Conservation (phyloP, 495 filamentous ascomycete genomes). For the Sporormia fimetaria region DNA sequence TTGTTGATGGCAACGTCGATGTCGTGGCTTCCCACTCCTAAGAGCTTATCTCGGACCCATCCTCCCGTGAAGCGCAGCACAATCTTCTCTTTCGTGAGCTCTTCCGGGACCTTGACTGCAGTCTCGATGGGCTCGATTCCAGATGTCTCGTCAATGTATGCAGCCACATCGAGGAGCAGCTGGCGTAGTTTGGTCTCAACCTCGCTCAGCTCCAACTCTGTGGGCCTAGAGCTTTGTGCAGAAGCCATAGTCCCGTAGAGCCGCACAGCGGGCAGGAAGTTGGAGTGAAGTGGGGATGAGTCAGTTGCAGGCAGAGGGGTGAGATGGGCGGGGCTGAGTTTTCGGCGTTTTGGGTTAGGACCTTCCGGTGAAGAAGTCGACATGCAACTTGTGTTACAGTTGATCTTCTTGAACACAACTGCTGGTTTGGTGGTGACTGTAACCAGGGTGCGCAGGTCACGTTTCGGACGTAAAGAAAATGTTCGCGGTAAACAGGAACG, state of each 20-base stretch:
- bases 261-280: slow-evolving; percentile 1
- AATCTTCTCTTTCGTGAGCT: slow-evolving; percentile 29
- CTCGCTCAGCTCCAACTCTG: slow-evolving; percentile 45
- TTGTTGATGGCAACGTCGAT: slow-evolving; percentile 92
- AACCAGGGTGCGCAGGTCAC: slow-evolving; percentile 1
- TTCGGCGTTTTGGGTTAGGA: slow-evolving; percentile 16
- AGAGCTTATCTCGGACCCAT: slow-evolving; percentile 97
- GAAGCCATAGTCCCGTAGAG: slow-evolving; percentile 17
- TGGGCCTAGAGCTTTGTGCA: slow-evolving; percentile 18
- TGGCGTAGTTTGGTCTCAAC: slow-evolving; percentile 56
- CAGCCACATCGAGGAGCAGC: slow-evolving; percentile 64
- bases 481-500: slow-evolving; percentile 12
- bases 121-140: background rate
- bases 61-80: slow-evolving; percentile 84
- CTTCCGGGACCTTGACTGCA: slow-evolving; percentile 33
- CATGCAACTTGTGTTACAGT: background rate
- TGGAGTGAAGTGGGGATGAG: slow-evolving; percentile 1
- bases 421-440: background rate
- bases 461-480: slow-evolving; percentile 2
- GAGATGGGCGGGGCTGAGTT: too few species aligned
- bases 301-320: too few species aligned
- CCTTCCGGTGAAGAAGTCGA: too few species aligned
- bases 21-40: slow-evolving; percentile 70
- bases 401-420: slow-evolving; percentile 2
- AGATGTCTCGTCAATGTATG: slow-evolving; percentile 44